Base-by-base conservation (phyloP, 176 grass and related monocot genomes). In the Ensete ventricosum region DNA sequence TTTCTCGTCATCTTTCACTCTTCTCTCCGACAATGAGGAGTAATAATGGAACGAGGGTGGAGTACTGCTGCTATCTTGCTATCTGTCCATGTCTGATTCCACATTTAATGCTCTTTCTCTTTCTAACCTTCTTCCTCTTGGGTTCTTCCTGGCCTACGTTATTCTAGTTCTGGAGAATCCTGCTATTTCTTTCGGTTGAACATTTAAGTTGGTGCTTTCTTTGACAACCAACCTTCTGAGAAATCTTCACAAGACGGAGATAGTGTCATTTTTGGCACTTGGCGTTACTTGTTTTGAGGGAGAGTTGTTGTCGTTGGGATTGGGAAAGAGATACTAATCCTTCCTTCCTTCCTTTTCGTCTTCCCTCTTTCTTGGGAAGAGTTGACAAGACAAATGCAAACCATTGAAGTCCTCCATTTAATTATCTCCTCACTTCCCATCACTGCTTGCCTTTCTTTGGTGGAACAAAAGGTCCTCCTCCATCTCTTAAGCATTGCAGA, bases 101-200 rank as follows among this genome's bases (percentile, higher is more conserved):
- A 14, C 22, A 43, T 71, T 71, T 1, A 71, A 71, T 71, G 68
- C 23, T 22, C 75, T 52, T 52, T 50, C 86, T 82, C 82, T 69
- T 69, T 73, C 72, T 79, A 64, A 25, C 64, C 71, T 12, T 68
- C 60, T 59, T 55, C 73, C 70, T 83, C 72, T 62, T 50, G 52
- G 19, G 55, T 63, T 55, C 81, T 22, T 60, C 16, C 85, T 83
- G 77, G 82, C 77, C 82, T 83, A 72, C 80, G 69, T 76, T 13
- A 26, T 23, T 43, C 34, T 43, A 43, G 12, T 81, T 10, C 82
- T 85, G 78, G 64, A 83, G 52, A 80, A 82, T 23, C 16, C 67
- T 50, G 77, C 88, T 85, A 79, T 85, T 83, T 73, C 73, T 82
- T 73, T 76, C 7, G 12, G 8, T 62, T 78, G 57, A 76, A 68